Conservation (phyloP, 371 early-diverging fungal genomes). For the Dichotomocladium elegans region DNA sequence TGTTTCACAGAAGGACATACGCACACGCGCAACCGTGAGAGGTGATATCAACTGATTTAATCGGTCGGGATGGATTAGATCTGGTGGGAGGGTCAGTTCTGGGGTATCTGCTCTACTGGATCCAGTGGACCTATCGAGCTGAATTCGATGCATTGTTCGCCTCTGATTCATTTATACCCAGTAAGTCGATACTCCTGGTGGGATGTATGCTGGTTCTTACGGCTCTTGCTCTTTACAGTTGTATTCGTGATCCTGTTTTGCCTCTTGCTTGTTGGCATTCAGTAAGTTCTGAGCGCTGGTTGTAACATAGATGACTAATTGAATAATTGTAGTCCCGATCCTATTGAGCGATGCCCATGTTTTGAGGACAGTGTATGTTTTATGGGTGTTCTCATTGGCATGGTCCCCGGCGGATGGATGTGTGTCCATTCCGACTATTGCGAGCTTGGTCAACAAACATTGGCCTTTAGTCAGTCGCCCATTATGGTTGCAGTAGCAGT, state of each 20-base stretch:
- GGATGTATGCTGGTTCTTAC: not conserved
- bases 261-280: constrained; percentile 49
- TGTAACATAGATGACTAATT: not conserved
- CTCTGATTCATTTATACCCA: constrained; percentile 46
- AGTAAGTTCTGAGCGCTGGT: constrained; percentile 28
- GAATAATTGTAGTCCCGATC: constrained; percentile 52
- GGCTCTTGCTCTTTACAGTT: constrained; percentile 25
- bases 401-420: constrained; percentile 62
- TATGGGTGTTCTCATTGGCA: constrained; percentile 65
- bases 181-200: constrained; percentile 16
- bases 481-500: constrained; percentile 25
- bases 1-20: no score
- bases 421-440: constrained; percentile 38
- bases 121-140: constrained; percentile 54
- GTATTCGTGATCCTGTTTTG: constrained; percentile 35
- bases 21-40: no score
- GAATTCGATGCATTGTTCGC: constrained; percentile 51
- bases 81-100: constrained; percentile 65
- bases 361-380: constrained; percentile 54
- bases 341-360: constrained; percentile 77
- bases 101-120: constrained; percentile 53
- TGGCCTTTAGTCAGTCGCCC: constrained; percentile 34
- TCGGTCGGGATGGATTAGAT: constrained; percentile 44
- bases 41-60: no score
- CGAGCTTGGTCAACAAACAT: constrained; percentile 20